These are phyloP conservation scores for Mucor circinelloides DNA, from an alignment of 371 early-diverging fungal genomes.

Conservation along the genomic window DNA sequence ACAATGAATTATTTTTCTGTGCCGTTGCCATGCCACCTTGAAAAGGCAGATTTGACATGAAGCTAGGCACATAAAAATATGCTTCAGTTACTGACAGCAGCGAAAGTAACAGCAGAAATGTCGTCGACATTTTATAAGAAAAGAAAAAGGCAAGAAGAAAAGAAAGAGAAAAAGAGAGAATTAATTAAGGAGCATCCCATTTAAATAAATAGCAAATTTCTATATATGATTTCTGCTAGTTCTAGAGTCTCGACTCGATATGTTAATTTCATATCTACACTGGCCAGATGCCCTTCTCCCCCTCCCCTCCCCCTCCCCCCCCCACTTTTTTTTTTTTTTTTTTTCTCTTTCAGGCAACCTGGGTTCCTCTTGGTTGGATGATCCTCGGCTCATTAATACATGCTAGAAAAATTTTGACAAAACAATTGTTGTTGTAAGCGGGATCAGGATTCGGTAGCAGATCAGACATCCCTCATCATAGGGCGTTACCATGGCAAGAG, in stretches of 20 bases:
- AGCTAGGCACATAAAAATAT: conserved; percentile 27
- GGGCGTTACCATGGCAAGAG: no score
- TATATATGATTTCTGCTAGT: not conserved
- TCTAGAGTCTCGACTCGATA: not conserved
- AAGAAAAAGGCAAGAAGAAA: not conserved
- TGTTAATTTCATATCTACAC: not conserved
- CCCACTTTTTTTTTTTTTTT: no score
- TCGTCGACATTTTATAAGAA: not conserved
- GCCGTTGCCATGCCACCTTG: conserved; percentile 31
- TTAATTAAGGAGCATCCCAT: not conserved
- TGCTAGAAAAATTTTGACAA: no score
- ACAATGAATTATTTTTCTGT: conserved; percentile 24
- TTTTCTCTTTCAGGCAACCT: no score
- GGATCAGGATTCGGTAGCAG: no score
- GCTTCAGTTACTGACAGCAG: conserved; percentile 8
- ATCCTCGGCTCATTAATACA: no score
- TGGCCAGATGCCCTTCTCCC: not conserved
- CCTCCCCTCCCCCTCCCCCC: not conserved
- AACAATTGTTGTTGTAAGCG: no score
- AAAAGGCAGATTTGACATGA: conserved; percentile 29
- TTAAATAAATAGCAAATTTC: not conserved
- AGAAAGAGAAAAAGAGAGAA: not conserved
- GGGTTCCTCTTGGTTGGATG: no score
- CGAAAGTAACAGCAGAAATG: not conserved
- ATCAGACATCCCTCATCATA: no score